Evolutionary conservation across 2,329 filamentous ascomycete species (phyloP), one percentile per base, ranked within the genome.

Genomic region (Tolypocladium ovalisporum): DNA sequence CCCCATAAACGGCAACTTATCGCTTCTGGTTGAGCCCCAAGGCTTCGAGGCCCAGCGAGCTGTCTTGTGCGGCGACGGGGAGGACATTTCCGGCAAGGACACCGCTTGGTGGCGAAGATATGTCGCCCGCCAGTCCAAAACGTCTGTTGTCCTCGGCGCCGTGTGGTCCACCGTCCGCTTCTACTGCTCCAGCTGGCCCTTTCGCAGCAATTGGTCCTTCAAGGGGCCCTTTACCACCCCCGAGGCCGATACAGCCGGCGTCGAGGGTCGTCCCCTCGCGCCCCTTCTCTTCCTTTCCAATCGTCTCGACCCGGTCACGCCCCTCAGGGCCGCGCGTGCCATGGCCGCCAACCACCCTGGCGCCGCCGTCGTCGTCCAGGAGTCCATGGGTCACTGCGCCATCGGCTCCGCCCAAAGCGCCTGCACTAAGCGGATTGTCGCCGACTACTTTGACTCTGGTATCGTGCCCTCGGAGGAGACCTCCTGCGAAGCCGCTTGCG

Each of bases 21-120:
- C 36, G 15, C 5, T 4, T 9, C 3, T 4, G 4, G 3, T 19
- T 6, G 3, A 1, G 15, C 15, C 15, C 6, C 1, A 17, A 4
- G 36, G 5, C 36, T 17, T 17, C 36, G 40, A 42, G 40, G n/a
- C n/a, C 2, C 40, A 22, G 12, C 2, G 1, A 3, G 40, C 40
- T 24, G 22, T 44, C 22, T 3, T 44, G 2, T 44, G 40, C 10
- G n/a, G 40, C 40, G 40, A 44, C 10, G 40, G 40, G 3, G 40
- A 44, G 4, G 40, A 44, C 22, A 44, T 44, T 6, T 13, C 9
- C 40, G 22, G 22, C 40, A 10, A 15, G 9, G 13, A 44, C 4
- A 12, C 40, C 2, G 2, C 40, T 4, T 44, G 40, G 40, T 44
- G 40, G 40, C 40, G 40, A 3, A 24, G 15, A 5, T 44, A 44